phyloP scores from a whole-genome alignment of 768 basidiomycete species.

The Cystofilobasidium bisporidii region DNA sequence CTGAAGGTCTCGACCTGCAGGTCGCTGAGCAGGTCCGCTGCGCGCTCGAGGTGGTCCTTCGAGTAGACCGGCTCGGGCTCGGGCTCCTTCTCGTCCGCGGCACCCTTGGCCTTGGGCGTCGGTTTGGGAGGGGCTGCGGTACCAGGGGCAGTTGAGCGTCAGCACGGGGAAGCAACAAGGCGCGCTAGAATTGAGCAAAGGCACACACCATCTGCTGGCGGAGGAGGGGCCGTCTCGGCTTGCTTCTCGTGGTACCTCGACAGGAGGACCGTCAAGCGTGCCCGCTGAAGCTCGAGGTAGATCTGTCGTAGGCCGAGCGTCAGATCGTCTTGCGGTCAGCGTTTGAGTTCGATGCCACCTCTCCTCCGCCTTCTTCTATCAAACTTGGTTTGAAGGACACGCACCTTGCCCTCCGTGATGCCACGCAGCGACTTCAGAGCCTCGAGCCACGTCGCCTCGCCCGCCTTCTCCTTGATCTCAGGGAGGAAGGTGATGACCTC shows the following conservation, averaged over 20 bases:
- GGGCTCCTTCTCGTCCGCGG: constrained; percentile 31
- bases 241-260: constrained; percentile 75
- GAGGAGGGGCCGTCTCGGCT: constrained; percentile 44
- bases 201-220: constrained; percentile 39
- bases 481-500: constrained; percentile 70
- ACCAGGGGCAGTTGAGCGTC: constrained; percentile 24
- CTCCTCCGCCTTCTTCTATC: too few species aligned
- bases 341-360: too few species aligned
- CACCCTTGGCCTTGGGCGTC: constrained; percentile 26
- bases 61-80: constrained; percentile 43
- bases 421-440: constrained; percentile 77
- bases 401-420: constrained; percentile 93
- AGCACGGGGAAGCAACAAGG: neutral
- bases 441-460: constrained; percentile 66
- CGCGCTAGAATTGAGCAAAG: neutral
- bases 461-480: constrained; percentile 58
- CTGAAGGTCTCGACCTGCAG: constrained; percentile 98
- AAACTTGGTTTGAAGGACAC: constrained; percentile 34
- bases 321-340: neutral
- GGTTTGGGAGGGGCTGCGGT: constrained; percentile 29
- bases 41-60: constrained; percentile 61
- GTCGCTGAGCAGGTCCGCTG: constrained; percentile 84
- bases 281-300: constrained; percentile 90
- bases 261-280: constrained; percentile 80
- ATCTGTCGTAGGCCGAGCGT: constrained; percentile 50